These are phyloP conservation scores for Penicillium roqueforti DNA, from an alignment of 495 filamentous ascomycete genomes.

Conservation along the genomic window DNA sequence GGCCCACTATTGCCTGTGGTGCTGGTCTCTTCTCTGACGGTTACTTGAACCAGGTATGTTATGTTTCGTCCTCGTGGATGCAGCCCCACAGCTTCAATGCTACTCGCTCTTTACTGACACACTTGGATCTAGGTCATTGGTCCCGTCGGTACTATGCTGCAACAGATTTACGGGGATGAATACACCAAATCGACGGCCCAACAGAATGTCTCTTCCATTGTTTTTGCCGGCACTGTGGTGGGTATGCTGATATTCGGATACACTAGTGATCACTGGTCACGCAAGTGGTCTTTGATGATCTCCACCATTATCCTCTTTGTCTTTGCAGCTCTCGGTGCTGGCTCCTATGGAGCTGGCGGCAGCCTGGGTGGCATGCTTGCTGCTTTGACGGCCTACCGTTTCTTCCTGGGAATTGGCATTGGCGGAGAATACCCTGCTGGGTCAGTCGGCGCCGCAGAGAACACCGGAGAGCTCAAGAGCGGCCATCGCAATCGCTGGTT, in stretches of 20 bases:
- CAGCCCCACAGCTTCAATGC: neutral
- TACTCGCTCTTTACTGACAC: slow-evolving; percentile 6
- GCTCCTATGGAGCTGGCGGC: slow-evolving; percentile 66
- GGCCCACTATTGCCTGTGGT: slow-evolving; percentile 75
- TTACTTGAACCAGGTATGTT: slow-evolving; percentile 72
- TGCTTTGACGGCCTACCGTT: slow-evolving; percentile 79
- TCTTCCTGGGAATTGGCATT: slow-evolving; percentile 66
- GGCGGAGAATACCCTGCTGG: slow-evolving; percentile 87
- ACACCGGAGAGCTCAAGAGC: slow-evolving; percentile 70
- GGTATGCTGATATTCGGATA: slow-evolving; percentile 83
- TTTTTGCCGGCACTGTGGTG: slow-evolving; percentile 85
- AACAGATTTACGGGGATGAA: slow-evolving; percentile 54
- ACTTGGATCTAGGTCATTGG: slow-evolving; percentile 64
- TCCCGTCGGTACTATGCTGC: slow-evolving; percentile 68
- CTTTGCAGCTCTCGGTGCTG: slow-evolving; percentile 75
- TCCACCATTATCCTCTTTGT: slow-evolving; percentile 80
- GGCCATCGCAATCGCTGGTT: slow-evolving; percentile 89
- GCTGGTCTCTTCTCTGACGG: slow-evolving; percentile 89
- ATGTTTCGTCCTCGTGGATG: neutral
- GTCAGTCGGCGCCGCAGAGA: slow-evolving; percentile 78
- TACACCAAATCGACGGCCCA: slow-evolving; percentile 64
- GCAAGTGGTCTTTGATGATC: slow-evolving; percentile 73
- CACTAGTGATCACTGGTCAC: slow-evolving; percentile 75
- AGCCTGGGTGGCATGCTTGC: slow-evolving; percentile 65
- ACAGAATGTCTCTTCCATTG: slow-evolving; percentile 69